phyloP scores from a whole-genome alignment of 2,329 filamentous ascomycete species.

The Sordariomycetes sp. region DNA sequence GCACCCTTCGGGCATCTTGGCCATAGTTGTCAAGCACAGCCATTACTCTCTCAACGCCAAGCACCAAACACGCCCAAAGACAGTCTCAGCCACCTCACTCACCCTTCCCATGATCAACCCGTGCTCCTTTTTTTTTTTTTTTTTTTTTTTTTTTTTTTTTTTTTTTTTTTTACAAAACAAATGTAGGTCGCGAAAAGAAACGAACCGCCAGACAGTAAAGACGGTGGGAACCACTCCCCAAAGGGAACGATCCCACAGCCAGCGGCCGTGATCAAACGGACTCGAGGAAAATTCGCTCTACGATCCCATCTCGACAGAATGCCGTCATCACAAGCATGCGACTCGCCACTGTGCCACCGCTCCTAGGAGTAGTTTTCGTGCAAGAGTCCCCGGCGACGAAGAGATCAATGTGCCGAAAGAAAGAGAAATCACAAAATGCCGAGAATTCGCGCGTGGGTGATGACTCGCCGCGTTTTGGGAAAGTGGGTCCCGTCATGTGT shows the following conservation, averaged over 20 bases:
- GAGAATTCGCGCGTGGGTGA: neutral
- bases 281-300: constrained; percentile 24
- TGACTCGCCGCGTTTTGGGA: no score
- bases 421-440: neutral
- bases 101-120: neutral
- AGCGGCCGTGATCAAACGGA: constrained; percentile 45
- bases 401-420: neutral
- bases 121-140: no score
- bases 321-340: constrained; percentile 11
- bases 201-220: constrained; percentile 33
- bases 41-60: no score
- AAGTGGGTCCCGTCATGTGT: constrained; percentile 10
- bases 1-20: no score
- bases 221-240: neutral
- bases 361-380: neutral
- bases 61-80: neutral
- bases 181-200: constrained; percentile 47
- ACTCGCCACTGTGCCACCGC: neutral
- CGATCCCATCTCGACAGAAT: constrained; percentile 21
- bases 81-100: neutral
- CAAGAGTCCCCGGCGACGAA: constrained; percentile 2
- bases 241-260: constrained; percentile 10
- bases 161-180: neutral
- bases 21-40: no score
- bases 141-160: no score